These are phyloP conservation scores for Colletotrichum melonis DNA, from an alignment of 2,329 filamentous ascomycete species.

Conservation along the genomic window DNA sequence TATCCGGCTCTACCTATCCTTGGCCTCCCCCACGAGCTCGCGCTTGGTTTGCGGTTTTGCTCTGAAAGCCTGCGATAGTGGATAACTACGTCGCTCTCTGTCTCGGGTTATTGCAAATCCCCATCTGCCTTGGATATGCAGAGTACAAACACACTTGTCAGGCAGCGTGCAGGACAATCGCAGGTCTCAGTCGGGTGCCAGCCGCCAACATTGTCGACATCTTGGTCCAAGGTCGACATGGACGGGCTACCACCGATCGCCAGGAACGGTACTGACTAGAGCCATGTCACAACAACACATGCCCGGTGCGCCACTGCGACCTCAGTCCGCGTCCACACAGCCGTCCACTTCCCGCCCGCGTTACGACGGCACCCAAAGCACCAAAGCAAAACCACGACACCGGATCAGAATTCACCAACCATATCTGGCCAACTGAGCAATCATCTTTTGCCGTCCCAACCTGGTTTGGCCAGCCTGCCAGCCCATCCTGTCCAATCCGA, in stretches of 20 bases:
- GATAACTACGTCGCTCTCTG: conserved; percentile 8
- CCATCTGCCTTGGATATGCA: conserved; percentile 11
- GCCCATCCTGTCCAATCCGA: neutral
- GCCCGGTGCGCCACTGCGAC: conserved; percentile 1
- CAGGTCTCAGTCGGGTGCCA: conserved; percentile 12
- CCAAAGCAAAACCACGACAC: conserved; percentile 24
- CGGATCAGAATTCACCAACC: conserved; percentile 12
- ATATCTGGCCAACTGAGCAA: neutral
- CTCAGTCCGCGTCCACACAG: conserved; percentile 11
- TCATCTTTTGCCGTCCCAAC: neutral
- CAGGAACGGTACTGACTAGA: conserved; percentile 3
- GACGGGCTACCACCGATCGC: conserved; percentile 11
- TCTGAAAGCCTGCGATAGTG: neutral
- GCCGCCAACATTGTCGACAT: neutral
- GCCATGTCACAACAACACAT: conserved; percentile 1
- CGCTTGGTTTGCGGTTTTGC: neutral
- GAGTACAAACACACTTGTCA: neutral
- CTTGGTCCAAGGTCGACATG: neutral
- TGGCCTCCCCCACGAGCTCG: conserved; percentile 17
- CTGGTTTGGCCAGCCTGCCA: neutral
- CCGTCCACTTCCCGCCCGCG: conserved; percentile 11
- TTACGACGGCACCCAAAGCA: conserved; percentile 14
- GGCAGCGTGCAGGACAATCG: neutral
- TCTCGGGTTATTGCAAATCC: conserved; percentile 25
- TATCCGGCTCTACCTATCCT: conserved; percentile 16